Evolutionary conservation across 257 asterid genomes (phyloP).

Genomic region (Scutellaria galericulata): DNA sequence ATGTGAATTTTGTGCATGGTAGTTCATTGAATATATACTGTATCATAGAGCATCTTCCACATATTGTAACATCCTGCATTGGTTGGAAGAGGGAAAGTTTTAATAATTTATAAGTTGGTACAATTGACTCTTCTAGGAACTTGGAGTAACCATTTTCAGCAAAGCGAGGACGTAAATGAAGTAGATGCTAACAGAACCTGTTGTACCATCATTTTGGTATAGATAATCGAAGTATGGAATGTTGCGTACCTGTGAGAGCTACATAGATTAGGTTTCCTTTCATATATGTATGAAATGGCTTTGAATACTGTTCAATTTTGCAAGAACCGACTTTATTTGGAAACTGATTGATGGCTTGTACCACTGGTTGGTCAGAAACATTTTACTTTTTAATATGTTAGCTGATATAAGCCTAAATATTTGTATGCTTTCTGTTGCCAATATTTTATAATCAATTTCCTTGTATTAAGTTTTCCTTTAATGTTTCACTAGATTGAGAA

Average conservation of each 20-base stretch:
- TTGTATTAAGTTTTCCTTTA: slow-evolving; percentile 4
- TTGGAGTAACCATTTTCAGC: too few species aligned
- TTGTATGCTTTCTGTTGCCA: slow-evolving; percentile 1
- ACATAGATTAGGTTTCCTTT: slow-evolving; percentile 3
- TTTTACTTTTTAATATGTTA: slow-evolving; percentile 10
- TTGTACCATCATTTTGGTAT: background rate
- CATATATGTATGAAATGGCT: background rate
- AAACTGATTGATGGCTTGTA: background rate
- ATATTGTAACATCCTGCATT: too few species aligned
- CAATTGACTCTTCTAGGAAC: too few species aligned
- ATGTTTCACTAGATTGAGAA: slow-evolving; percentile 17
- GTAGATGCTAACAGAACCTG: background rate
- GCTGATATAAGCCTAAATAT: slow-evolving; percentile 5
- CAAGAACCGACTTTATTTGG: background rate
- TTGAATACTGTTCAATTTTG: background rate
- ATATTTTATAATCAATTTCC: background rate
- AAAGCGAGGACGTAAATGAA: background rate
- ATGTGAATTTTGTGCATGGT: too few species aligned
- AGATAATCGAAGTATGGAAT: background rate
- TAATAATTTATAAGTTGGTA: too few species aligned
- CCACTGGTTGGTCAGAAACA: background rate
- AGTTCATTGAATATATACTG: too few species aligned
- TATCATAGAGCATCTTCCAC: too few species aligned
- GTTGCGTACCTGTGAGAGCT: background rate
- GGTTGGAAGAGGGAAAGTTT: too few species aligned